Percentiles rank a stretch among this genome's conserved stretches.
These are phyloP conservation scores for Nyssa sinensis DNA, from an alignment of 148 eudicot species.

Conservation along the genomic window DNA sequence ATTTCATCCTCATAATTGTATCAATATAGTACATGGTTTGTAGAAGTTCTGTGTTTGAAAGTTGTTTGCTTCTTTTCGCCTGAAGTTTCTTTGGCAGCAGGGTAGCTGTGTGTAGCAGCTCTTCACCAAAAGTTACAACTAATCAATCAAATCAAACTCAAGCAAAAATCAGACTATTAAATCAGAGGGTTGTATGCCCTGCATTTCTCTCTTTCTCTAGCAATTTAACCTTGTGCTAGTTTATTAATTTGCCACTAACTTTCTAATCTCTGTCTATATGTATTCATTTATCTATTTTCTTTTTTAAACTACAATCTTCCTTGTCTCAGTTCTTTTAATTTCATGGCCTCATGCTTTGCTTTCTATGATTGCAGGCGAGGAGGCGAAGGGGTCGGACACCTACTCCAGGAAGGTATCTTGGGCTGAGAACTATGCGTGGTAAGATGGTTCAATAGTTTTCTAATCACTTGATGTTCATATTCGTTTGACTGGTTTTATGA, in stretches of 20 bases:
- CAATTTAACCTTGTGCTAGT: slow-evolving; percentile 18
- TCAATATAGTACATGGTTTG: neutral
- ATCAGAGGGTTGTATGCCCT: slow-evolving; percentile 98
- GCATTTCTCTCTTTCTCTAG: slow-evolving; percentile 58
- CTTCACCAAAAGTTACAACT: slow-evolving; percentile 85
- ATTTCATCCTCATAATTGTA: neutral
- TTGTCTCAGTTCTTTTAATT: neutral
- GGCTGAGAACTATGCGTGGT: slow-evolving; percentile 59
- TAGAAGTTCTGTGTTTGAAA: slow-evolving; percentile 30
- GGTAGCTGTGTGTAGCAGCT: slow-evolving; percentile 94
- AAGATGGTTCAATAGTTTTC: slow-evolving; percentile 11
- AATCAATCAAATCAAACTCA: slow-evolving; percentile 72
- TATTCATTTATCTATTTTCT: neutral
- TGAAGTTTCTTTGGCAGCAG: slow-evolving; percentile 91
- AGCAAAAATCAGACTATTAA: slow-evolving; percentile 71
- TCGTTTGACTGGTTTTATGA: neutral
- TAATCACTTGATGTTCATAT: neutral
- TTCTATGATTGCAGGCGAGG: slow-evolving; percentile 56
- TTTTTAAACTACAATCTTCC: neutral
- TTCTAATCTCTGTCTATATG: no score
- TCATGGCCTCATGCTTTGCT: neutral
- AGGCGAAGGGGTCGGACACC: slow-evolving; percentile 91
- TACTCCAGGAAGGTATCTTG: slow-evolving; percentile 91
- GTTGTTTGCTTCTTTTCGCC: slow-evolving; percentile 50
- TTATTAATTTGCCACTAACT: no score